Percentiles rank a stretch among this genome's conserved stretches.
phyloP scores from a whole-genome alignment of 176 grass and related monocot genomes.

The Bromus sterilis region DNA sequence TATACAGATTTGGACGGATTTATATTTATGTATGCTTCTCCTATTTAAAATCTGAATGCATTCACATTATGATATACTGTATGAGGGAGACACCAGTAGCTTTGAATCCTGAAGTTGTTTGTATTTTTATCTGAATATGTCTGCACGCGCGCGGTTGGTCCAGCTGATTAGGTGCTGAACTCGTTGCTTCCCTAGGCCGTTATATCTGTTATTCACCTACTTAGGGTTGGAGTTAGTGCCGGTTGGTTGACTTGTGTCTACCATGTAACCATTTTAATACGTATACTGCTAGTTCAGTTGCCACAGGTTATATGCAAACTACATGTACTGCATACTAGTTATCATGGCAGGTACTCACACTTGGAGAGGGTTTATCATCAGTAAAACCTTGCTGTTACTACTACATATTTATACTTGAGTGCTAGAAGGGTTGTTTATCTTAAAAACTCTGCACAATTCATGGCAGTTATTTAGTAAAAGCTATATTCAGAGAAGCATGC shows the following conservation, averaged over 20 bases:
- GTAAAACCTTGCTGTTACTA: not conserved
- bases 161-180: not conserved
- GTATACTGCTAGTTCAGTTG: not conserved
- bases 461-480: not conserved
- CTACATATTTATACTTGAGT: not conserved
- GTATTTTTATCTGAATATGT: no score
- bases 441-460: not conserved
- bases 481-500: no score
- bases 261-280: not conserved
- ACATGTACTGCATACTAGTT: not conserved
- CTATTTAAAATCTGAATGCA: no score
- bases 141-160: not conserved
- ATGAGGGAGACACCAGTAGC: no score
- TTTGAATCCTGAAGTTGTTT: no score
- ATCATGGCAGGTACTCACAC: not conserved
- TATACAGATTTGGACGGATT: no score
- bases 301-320: not conserved
- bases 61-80: no score
- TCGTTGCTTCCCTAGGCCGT: not conserved
- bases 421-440: not conserved
- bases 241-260: conserved; percentile 13
- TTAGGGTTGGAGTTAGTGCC: not conserved
- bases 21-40: no score
- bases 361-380: no score
- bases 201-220: not conserved